These are phyloP conservation scores for Puccinia horiana DNA, from an alignment of 1,284 basidiomycete species.

Conservation along the genomic window DNA sequence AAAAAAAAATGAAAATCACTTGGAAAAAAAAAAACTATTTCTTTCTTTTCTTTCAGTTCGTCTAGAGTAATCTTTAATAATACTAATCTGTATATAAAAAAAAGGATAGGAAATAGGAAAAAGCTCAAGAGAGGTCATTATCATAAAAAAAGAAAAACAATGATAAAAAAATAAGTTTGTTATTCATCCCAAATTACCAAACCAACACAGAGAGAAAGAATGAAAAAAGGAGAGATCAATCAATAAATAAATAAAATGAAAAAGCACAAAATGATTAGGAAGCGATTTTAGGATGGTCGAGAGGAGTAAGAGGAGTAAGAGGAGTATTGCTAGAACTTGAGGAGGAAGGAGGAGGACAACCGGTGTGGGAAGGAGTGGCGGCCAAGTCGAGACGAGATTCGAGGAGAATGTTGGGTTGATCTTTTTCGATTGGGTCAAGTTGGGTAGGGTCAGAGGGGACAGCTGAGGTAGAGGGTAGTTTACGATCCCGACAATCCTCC, in stretches of 20 bases:
- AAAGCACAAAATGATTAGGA: neutral
- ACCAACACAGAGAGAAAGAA: neutral
- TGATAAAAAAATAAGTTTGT: neutral
- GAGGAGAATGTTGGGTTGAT: neutral
- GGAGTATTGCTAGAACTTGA: neutral
- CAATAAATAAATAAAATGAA: neutral
- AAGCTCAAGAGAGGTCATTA: too few species aligned
- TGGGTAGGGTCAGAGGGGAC: neutral
- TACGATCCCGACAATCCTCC: neutral
- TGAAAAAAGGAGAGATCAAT: neutral
- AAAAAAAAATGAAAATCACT: neutral
- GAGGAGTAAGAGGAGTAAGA: neutral
- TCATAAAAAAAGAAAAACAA: neutral
- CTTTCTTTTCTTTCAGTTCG: too few species aligned
- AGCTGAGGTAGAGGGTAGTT: neutral
- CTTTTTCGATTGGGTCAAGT: neutral
- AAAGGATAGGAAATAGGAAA: neutral
- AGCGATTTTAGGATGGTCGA: neutral
- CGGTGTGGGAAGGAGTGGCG: neutral
- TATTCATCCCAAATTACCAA: neutral
- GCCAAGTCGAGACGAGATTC: neutral
- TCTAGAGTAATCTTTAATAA: too few species aligned
- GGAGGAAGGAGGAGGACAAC: neutral
- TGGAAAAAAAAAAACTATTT: neutral
- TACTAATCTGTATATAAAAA: neutral